These are phyloP conservation scores for Fusarium ramigenum DNA, from an alignment of 2,329 filamentous ascomycete genomes.

Conservation along the genomic window DNA sequence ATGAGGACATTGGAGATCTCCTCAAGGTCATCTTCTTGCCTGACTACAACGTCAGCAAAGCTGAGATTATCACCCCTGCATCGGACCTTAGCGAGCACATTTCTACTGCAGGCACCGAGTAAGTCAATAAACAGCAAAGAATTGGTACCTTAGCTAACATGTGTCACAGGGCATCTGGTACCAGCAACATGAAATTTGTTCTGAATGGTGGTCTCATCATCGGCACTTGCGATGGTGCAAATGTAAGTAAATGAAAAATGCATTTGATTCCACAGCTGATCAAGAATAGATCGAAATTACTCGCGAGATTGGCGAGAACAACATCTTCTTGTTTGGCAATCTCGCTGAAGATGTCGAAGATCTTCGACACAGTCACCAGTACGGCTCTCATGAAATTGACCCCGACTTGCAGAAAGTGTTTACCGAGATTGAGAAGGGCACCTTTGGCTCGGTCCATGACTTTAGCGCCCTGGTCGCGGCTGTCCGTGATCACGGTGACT, in stretches of 20 bases:
- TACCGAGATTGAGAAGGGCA: slow-evolving; percentile 78
- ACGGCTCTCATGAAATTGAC: slow-evolving; percentile 82
- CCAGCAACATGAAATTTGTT: slow-evolving; percentile 99
- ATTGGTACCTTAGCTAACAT: slow-evolving; percentile 11
- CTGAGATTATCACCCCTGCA: slow-evolving; percentile 93
- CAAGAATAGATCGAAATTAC: slow-evolving; percentile 81
- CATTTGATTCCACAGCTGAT: background rate
- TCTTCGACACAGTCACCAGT: slow-evolving; percentile 88
- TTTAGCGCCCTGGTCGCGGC: slow-evolving; percentile 87
- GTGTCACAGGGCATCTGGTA: slow-evolving; percentile 69
- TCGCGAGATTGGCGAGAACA: slow-evolving; percentile 93
- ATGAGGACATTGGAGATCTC: slow-evolving; percentile 89
- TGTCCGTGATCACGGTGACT: slow-evolving; percentile 93
- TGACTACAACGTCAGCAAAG: slow-evolving; percentile 99
- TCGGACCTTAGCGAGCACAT: slow-evolving; percentile 99
- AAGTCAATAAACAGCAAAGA: slow-evolving; percentile 44
- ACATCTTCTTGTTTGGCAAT: slow-evolving; percentile 98
- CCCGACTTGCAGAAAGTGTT: slow-evolving; percentile 83
- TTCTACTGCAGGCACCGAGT: slow-evolving; percentile 95
- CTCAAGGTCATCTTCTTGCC: slow-evolving; percentile 97
- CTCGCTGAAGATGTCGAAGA: slow-evolving; percentile 97
- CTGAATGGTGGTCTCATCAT: slow-evolving; percentile 97
- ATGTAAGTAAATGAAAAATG: slow-evolving; percentile 51
- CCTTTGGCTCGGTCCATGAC: slow-evolving; percentile 80
- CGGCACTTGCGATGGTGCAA: slow-evolving; percentile 96